Conservation (phyloP, 2,329 filamentous ascomycete genomes). For the Microascus cirrosus region DNA sequence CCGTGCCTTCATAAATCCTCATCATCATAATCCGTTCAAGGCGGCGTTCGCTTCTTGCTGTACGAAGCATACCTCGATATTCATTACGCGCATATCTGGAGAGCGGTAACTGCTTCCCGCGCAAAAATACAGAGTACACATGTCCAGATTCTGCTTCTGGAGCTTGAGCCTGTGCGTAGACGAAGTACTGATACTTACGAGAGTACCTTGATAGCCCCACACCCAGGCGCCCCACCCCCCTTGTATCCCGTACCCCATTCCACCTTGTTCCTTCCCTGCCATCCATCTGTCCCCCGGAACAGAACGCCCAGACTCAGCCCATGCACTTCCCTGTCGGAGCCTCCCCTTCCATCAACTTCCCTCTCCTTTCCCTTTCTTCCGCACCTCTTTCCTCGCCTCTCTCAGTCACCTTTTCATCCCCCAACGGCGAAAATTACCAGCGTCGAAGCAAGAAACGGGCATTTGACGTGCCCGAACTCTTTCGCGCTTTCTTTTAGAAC, state of each 20-base stretch:
- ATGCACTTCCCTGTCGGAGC: constrained; percentile 7
- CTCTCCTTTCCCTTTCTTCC: constrained; percentile 6
- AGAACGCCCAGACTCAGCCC: constrained; percentile 1
- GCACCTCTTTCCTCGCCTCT: constrained; percentile 10
- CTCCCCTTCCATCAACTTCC: constrained; percentile 7
- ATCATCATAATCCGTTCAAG: too few species aligned
- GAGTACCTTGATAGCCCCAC: not conserved
- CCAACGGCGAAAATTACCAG: constrained; percentile 6
- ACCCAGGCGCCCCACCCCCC: constrained; percentile 1
- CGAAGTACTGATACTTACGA: not conserved
- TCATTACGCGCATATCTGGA: too few species aligned
- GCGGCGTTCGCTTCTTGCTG: too few species aligned
- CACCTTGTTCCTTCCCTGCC: constrained; percentile 1
- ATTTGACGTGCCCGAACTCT: constrained; percentile 9
- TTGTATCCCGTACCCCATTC: not conserved
- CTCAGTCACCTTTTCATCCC: constrained; percentile 12
- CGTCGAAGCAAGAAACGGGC: constrained; percentile 7
- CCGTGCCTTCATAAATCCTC: too few species aligned
- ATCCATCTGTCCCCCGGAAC: not conserved
- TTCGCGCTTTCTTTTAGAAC: constrained; percentile 11
- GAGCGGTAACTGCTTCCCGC: too few species aligned
- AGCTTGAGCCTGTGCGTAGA: not conserved
- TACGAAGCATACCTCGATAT: not conserved
- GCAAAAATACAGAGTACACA: too few species aligned
- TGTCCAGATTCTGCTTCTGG: not conserved